Conservation (phyloP, 2,329 filamentous ascomycete species). For the Diplodia scrobiculata region DNA sequence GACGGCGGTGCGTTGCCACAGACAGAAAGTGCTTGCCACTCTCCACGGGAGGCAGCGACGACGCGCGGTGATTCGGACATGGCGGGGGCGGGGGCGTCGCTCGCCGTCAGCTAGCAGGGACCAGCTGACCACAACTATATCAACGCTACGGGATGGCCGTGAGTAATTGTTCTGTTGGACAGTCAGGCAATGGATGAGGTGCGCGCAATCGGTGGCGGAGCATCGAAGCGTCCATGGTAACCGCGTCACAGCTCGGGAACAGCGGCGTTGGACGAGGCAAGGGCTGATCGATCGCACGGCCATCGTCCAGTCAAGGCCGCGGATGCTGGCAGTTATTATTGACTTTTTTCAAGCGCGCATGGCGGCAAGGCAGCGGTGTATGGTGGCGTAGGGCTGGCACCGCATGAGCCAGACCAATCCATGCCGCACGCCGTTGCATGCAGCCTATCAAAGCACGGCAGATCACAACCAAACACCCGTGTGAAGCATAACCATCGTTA, state of each 20-base stretch:
- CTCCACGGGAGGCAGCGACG: conserved; percentile 4
- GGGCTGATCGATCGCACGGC: not conserved
- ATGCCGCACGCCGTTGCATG: not conserved
- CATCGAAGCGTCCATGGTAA: not conserved
- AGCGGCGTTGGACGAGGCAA: not conserved
- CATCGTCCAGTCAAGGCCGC: not conserved
- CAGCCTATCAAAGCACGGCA: not conserved
- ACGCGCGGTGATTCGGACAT: not conserved
- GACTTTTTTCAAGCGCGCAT: not conserved
- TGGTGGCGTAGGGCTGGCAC: not conserved
- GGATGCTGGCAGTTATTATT: not conserved
- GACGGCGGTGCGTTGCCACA: conserved; percentile 5
- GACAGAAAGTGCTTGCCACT: not conserved
- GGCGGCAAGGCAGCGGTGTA: not conserved
- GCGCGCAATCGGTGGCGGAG: not conserved
- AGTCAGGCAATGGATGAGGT: not conserved
- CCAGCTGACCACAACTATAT: not conserved
- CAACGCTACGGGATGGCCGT: not conserved
- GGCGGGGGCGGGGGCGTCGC: not conserved
- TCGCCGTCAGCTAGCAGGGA: not conserved
- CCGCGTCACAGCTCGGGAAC: not conserved
- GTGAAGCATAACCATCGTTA: conserved; percentile 25
- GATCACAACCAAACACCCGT: not conserved
- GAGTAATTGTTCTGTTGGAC: not conserved
- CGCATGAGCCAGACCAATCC: not conserved